Percentiles rank a stretch among this genome's conserved stretches.
Conservation (phyloP, 139 green algal genomes). For the Chlamydomonas schloesseri region DNA sequence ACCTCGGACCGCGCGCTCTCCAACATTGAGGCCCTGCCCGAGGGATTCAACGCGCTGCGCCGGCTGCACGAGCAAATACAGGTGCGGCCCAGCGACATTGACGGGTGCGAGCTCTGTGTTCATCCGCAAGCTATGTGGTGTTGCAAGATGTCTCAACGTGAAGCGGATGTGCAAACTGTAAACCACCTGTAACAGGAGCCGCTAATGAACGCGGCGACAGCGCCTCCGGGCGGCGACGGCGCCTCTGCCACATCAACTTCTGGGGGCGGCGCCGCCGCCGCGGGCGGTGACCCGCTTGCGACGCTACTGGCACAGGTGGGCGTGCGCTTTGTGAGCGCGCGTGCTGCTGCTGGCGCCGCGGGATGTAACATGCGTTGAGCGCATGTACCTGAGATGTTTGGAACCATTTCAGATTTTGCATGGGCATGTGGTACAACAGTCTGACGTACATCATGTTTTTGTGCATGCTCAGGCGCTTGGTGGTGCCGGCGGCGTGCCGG, state of each 20-base stretch:
- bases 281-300: constrained; percentile 73
- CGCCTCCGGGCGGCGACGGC: constrained; percentile 1
- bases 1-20: constrained; percentile 87
- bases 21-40: constrained; percentile 96
- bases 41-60: constrained; percentile 95
- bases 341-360: too few species aligned
- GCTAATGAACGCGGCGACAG: constrained; percentile 82
- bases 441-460: too few species aligned
- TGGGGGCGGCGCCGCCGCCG: not conserved
- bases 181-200: too few species aligned
- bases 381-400: too few species aligned
- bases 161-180: too few species aligned
- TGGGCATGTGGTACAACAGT: too few species aligned
- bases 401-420: too few species aligned
- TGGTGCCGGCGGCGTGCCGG: too few species aligned
- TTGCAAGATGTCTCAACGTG: not conserved
- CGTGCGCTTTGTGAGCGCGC: too few species aligned
- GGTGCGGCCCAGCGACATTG: constrained; percentile 43
- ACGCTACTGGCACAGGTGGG: constrained; percentile 49
- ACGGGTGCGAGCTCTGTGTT: not conserved
- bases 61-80: constrained; percentile 92
- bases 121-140: too few species aligned
- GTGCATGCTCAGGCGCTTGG: too few species aligned
- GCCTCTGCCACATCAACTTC: not conserved
- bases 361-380: too few species aligned